A percentile compares a stretch with the other conserved stretches of the same genome.
These are phyloP conservation scores for Saraca asoca DNA, from an alignment of 331 rosid species.

Conservation along the genomic window DNA sequence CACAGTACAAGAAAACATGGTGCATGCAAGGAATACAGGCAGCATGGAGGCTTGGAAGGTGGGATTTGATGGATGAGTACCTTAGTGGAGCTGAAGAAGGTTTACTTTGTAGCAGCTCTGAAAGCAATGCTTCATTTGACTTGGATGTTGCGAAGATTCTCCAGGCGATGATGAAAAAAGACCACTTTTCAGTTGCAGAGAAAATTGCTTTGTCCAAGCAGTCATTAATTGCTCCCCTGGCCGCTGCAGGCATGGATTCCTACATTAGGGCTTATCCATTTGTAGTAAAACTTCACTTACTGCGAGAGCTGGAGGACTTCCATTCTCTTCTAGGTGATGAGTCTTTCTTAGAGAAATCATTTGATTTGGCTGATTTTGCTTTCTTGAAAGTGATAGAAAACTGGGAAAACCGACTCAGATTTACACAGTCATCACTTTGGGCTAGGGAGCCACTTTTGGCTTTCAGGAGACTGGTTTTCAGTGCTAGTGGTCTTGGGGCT, in stretches of 20 bases:
- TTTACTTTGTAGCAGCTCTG: slow-evolving; percentile 79
- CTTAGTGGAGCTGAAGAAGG: slow-evolving; percentile 87
- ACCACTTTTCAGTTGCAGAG: slow-evolving; percentile 82
- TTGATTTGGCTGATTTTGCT: slow-evolving; percentile 56
- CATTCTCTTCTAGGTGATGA: slow-evolving; percentile 69
- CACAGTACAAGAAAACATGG: slow-evolving; percentile 89
- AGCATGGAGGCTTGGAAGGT: slow-evolving; percentile 98
- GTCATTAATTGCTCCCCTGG: slow-evolving; percentile 85
- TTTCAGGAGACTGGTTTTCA: slow-evolving; percentile 80
- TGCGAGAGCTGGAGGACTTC: slow-evolving; percentile 88
- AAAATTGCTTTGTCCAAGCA: slow-evolving; percentile 86
- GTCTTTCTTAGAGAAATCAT: slow-evolving; percentile 84
- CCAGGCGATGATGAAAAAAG: slow-evolving; percentile 93
- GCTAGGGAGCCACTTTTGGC: slow-evolving; percentile 95
- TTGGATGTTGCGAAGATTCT: slow-evolving; percentile 92
- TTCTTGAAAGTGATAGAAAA: slow-evolving; percentile 73
- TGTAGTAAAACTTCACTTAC: slow-evolving; percentile 90
- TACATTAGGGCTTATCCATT: slow-evolving; percentile 89
- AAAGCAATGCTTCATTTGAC: slow-evolving; percentile 93
- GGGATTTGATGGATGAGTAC: slow-evolving; percentile 99
- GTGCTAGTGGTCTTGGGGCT: slow-evolving; percentile 74
- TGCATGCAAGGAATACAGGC: slow-evolving; percentile 99
- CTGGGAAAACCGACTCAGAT: slow-evolving; percentile 87
- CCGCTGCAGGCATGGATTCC: slow-evolving; percentile 99
- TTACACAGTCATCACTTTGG: slow-evolving; percentile 92